A percentile compares a stretch with the other conserved stretches of the same genome.
phyloP scores from a whole-genome alignment of 2,329 filamentous ascomycete species.

The Aspergillus niger region DNA sequence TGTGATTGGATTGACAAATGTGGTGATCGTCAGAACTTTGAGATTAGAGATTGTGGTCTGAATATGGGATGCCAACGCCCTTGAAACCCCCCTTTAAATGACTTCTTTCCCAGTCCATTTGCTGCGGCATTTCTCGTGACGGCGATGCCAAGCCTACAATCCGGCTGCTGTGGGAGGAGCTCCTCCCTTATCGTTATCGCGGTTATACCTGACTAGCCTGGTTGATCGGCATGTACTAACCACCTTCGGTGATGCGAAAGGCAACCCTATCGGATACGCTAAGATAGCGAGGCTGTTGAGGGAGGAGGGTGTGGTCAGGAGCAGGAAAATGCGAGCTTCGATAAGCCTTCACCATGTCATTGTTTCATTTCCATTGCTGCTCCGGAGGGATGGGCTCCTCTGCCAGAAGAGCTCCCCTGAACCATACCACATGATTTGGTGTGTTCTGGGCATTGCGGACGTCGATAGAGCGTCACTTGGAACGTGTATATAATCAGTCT shows the following conservation, averaged over 20 bases:
- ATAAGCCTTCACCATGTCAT: too few relatives aligned
- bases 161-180: neutral
- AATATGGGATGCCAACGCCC: too few relatives aligned
- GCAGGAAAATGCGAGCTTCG: too few relatives aligned
- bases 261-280: neutral
- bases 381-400: neutral
- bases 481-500: neutral
- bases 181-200: neutral
- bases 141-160: neutral
- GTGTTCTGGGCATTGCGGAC: neutral
- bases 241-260: too few relatives aligned
- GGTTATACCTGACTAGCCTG: neutral
- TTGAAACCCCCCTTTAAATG: neutral
- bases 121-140: too few relatives aligned
- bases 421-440: neutral
- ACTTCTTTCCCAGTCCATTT: neutral
- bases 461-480: neutral
- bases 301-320: too few relatives aligned
- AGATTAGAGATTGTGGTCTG: too few relatives aligned
- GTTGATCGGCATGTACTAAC: neutral
- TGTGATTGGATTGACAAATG: conserved; percentile 3
- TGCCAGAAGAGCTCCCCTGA: neutral
- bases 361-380: too few relatives aligned
- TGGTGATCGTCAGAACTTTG: too few relatives aligned
- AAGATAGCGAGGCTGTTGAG: neutral